Evolutionary conservation across 2,329 filamentous ascomycete genomes (phyloP).

Genomic region (Mycocentrospora acerina): DNA sequence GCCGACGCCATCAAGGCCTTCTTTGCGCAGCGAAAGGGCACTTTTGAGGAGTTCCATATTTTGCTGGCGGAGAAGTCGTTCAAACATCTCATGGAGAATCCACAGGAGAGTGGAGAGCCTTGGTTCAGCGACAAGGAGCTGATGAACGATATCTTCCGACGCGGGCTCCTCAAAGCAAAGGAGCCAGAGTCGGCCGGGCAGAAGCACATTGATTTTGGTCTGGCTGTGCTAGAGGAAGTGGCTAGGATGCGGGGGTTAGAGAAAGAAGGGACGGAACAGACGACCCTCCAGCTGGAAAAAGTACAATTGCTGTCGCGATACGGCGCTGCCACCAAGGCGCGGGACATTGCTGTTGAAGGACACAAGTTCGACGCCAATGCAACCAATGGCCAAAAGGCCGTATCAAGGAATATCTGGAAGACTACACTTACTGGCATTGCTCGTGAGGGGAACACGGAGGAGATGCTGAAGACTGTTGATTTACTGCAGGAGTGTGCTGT

Average conservation of each 20-base stretch:
- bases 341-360: slow-evolving; percentile 17
- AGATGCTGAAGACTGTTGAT: slow-evolving; percentile 59
- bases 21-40: slow-evolving; percentile 24
- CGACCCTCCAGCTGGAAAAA: background rate
- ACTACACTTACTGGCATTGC: slow-evolving; percentile 63
- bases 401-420: slow-evolving; percentile 21
- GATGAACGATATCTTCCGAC: slow-evolving; percentile 18
- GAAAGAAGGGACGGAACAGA: background rate
- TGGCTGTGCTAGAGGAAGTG: slow-evolving; percentile 35
- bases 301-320: slow-evolving; percentile 21
- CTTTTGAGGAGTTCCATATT: slow-evolving; percentile 47
- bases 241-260: slow-evolving; percentile 9
- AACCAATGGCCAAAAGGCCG: slow-evolving; percentile 1
- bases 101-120: slow-evolving; percentile 23
- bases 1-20: slow-evolving; percentile 53
- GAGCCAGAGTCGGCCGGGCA: slow-evolving; percentile 38
- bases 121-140: slow-evolving; percentile 34
- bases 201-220: slow-evolving; percentile 45
- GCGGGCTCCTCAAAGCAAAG: slow-evolving; percentile 2
- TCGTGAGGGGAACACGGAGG: slow-evolving; percentile 58
- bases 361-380: slow-evolving; percentile 13
- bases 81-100: slow-evolving; percentile 55
- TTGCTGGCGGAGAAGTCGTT: slow-evolving; percentile 61
- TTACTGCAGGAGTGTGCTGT: slow-evolving; percentile 49
- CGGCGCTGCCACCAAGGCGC: slow-evolving; percentile 28